Percentiles rank a stretch among this genome's conserved stretches.
Evolutionary conservation across 192 early-diverging fungal genomes (phyloP).

Genomic region (Geranomyces variabilis): DNA sequence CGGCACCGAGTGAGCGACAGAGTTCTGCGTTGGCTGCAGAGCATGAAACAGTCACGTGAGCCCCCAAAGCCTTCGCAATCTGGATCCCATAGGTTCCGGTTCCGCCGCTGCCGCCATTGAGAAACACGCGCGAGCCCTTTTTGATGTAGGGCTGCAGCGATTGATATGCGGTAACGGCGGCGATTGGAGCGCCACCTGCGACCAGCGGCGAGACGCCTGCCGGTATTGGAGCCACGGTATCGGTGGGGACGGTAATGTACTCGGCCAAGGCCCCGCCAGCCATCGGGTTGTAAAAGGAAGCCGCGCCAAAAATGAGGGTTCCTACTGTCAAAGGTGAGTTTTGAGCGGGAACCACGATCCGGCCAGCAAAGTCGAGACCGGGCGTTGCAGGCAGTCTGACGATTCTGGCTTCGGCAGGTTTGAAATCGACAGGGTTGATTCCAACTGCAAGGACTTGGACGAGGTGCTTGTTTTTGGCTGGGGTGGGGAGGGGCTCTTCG

Average conservation of each 20-base stretch:
- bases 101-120: conserved; percentile 77
- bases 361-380: conserved; percentile 39
- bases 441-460: conserved; percentile 23
- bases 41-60: conserved; percentile 59
- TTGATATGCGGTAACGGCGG: conserved; percentile 55
- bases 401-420: conserved; percentile 6
- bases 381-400: conserved; percentile 14
- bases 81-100: conserved; percentile 68
- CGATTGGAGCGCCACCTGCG: conserved; percentile 68
- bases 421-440: conserved; percentile 34
- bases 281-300: background rate
- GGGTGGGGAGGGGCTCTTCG: background rate
- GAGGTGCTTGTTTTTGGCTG: background rate
- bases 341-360: conserved; percentile 31
- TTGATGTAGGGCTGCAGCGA: conserved; percentile 62
- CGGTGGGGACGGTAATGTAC: conserved; percentile 45
- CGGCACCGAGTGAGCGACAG: conserved; percentile 56
- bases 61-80: conserved; percentile 58
- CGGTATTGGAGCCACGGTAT: conserved; percentile 52
- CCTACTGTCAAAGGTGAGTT: conserved; percentile 30
- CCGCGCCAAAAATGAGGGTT: conserved; percentile 32
- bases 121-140: conserved; percentile 59
- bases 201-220: conserved; percentile 59
- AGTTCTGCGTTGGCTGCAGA: conserved; percentile 51
- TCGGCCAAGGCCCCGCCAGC: conserved; percentile 50